Evolutionary conservation across 768 basidiomycete species (phyloP), one percentile per base, ranked within the genome.

Genomic region (Lactarius trivialis): DNA sequence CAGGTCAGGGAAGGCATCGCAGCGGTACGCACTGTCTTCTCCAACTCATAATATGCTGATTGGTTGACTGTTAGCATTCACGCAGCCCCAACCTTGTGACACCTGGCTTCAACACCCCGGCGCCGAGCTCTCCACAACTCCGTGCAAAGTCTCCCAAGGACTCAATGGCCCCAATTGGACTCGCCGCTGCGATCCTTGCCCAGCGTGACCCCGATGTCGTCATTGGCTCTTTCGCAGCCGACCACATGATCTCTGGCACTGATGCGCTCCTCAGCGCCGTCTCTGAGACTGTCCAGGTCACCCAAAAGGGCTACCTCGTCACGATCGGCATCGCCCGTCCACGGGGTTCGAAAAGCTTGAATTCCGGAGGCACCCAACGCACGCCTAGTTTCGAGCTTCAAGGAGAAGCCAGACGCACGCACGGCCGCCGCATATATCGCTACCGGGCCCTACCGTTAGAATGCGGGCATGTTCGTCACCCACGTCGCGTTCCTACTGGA

Each of bases 381-480:
- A 32, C 81, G 91, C 56, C 77, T 88, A 14, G 91, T 93, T 28
- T 86, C 84, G 30, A 90, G 85, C 69, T 93, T 93, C 79, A 93
- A 93, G 74, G 91, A 93, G 72, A 93, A 93, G 71, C 91, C 91
- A 11, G 91, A 93, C 71, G 91, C 90, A 2, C 82, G 89, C 43
- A 93, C 91, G 0, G 91, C 91, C 9, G 89, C 91, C 54, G 82
- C 85, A 21, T 93, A 93, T 72, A 89, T 93, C 68, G 83, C 85
- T 49, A 91, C 91, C 32, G 91, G 91, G 74, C 87, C 82, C 67
- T 93, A 93, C 73, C 84, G 90, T 63, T 93, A 91, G 91, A 93
- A 93, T 69, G 91, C 89, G 12, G 91, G 91, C 66, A 93, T 93
- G 91, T 93, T 93, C 75, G 91, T 93, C 45, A 87, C 84, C 30